A percentile compares a stretch with the other conserved stretches of the same genome.
Conservation (phyloP, 352 stramenopile genomes). For the Globisporangium canariense region DNA sequence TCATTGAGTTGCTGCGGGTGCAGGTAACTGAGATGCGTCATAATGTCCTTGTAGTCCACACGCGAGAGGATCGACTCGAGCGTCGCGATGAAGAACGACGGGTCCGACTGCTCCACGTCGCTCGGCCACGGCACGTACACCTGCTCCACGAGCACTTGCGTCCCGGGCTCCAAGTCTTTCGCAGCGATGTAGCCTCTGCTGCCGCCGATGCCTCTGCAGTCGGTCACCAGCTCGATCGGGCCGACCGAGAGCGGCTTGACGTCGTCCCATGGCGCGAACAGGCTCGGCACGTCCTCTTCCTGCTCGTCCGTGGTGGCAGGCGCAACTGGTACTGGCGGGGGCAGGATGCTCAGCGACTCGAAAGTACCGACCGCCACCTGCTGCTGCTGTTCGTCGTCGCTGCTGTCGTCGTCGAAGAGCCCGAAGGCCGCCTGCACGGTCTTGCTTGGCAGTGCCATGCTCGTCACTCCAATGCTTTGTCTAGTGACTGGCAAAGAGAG, state of each 20-base stretch:
- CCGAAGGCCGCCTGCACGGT: slow-evolving; percentile 69
- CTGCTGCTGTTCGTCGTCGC: slow-evolving; percentile 49
- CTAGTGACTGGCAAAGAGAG: too few relatives aligned
- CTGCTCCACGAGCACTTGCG: slow-evolving; percentile 88
- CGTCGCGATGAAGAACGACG: slow-evolving; percentile 86
- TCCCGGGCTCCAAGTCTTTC: slow-evolving; percentile 78
- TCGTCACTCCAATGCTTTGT: neutral
- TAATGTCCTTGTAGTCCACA: slow-evolving; percentile 61
- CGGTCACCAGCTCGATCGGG: slow-evolving; percentile 65
- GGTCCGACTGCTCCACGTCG: slow-evolving; percentile 74
- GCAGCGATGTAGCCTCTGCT: slow-evolving; percentile 87
- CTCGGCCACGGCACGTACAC: slow-evolving; percentile 88
- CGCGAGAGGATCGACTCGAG: slow-evolving; percentile 79
- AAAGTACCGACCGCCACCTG: slow-evolving; percentile 15
- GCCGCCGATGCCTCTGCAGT: slow-evolving; percentile 61
- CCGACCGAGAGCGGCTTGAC: slow-evolving; percentile 77
- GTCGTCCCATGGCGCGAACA: slow-evolving; percentile 76
- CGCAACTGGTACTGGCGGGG: slow-evolving; percentile 4
- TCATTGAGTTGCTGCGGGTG: slow-evolving; percentile 84
- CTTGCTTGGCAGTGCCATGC: slow-evolving; percentile 28
- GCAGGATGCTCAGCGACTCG: slow-evolving; percentile 22
- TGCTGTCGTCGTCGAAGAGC: slow-evolving; percentile 83
- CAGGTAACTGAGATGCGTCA: slow-evolving; percentile 79
- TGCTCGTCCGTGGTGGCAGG: neutral
- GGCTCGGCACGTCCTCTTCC: slow-evolving; percentile 24